phyloP scores from a whole-genome alignment of 441 rosid species.

The Omphalea diandra region DNA sequence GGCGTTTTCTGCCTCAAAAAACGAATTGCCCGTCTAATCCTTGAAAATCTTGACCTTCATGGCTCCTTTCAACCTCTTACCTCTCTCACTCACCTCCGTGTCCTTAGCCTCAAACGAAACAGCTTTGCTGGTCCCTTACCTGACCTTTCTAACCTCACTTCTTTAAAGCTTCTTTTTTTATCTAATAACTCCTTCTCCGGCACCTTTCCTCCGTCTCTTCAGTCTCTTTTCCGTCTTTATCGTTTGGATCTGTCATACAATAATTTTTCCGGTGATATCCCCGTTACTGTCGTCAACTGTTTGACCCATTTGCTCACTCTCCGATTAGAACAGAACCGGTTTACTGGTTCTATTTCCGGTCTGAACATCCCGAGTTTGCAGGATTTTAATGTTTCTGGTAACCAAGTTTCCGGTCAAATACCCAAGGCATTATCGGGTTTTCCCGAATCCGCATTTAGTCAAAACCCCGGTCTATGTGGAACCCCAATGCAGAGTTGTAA shows the following conservation, averaged over 20 bases:
- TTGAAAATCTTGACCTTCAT: slow-evolving; percentile 64
- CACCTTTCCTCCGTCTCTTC: slow-evolving; percentile 42
- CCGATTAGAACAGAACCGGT: slow-evolving; percentile 55
- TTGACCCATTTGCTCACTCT: slow-evolving; percentile 72
- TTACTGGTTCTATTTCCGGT: slow-evolving; percentile 57
- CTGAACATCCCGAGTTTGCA: slow-evolving; percentile 39
- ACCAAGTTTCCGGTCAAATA: slow-evolving; percentile 67
- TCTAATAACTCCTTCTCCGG: slow-evolving; percentile 80
- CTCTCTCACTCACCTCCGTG: slow-evolving; percentile 67
- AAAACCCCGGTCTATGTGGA: slow-evolving; percentile 73
- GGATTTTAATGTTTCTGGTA: slow-evolving; percentile 78
- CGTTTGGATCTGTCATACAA: slow-evolving; percentile 67
- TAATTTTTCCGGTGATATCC: slow-evolving; percentile 57
- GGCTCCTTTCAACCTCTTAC: slow-evolving; percentile 59
- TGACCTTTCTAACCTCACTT: slow-evolving; percentile 54
- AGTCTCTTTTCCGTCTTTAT: slow-evolving; percentile 42
- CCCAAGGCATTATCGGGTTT: slow-evolving; percentile 48
- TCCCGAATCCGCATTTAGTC: slow-evolving; percentile 46
- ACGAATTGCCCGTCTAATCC: slow-evolving; percentile 60
- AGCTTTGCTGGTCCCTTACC: slow-evolving; percentile 55
- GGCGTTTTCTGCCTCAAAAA: slow-evolving; percentile 62
- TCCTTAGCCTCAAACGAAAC: slow-evolving; percentile 76
- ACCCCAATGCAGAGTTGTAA: slow-evolving; percentile 55
- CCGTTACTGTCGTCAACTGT: slow-evolving; percentile 43
- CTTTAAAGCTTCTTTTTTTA: slow-evolving; percentile 62